Base-by-base conservation (phyloP, 768 basidiomycete genomes). In the Daedaleopsis nitida region DNA sequence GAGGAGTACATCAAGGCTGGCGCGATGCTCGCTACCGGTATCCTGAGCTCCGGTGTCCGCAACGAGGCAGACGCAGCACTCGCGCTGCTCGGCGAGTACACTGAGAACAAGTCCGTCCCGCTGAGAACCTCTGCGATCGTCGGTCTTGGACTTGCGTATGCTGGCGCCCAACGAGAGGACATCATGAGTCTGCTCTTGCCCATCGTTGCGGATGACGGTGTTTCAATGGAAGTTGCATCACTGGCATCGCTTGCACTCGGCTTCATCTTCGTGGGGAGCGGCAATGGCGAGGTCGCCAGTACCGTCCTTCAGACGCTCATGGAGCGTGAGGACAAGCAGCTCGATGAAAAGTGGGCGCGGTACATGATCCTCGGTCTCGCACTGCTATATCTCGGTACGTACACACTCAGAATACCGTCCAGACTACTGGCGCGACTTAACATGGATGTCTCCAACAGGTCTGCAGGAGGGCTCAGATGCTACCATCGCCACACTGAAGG, bases 1-100 rank as follows among this genome's bases (percentile, higher is more conserved):
- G 97, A 99, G 67, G 97, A 99, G 72, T 83, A 94, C 74, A 98
- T 98, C 82, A 98, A 98, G 80, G 92, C 96, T 37, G 97, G 97
- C 50, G 95, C 96, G 12, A 84, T 98, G 52, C 84, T 99, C 35
- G 97, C 96, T 0, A 98, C 91, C 12, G 97, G 97, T 62, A 87
- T 98, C 62, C 80, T 98, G 37, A 95, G 95, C 74, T 86, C 87
- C 24, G 87, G 91, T 58, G 88, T 98, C 13, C 87, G 93, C 52
- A 92, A 93, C 2, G 96, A 98, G 73, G 89, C 92, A 13, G 97
- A 99, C 66, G 90, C 94, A 0, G 94, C 95, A 0, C 81, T 96
- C 44, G 95, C 94, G 1, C 83, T 99, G 43, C 84, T 99, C 2
- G 87, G 87, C 14, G 96, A 98, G 16, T 90, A 96, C 75, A 86